Conservation (phyloP, 2,329 filamentous ascomycete genomes). For the Colletotrichum camelliae region DNA sequence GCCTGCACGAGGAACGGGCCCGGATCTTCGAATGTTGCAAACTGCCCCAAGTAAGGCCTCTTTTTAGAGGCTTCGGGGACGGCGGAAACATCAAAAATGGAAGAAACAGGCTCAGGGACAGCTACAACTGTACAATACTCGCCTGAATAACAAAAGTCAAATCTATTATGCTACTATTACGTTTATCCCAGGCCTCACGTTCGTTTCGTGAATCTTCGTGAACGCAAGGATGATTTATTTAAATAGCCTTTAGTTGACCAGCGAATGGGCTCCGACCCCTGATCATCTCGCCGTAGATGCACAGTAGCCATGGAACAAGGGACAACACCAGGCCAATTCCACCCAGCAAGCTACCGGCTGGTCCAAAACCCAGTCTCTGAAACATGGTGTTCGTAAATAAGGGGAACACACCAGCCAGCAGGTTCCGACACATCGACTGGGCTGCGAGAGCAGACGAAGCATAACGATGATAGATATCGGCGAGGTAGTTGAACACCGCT, state of each 20-base stretch:
- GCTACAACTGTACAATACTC: not conserved
- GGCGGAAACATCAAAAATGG: not conserved
- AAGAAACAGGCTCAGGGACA: not conserved
- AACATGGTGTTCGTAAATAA: slow-evolving; percentile 57
- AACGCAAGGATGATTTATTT: not conserved
- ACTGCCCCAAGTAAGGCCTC: not conserved
- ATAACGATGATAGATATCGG: slow-evolving; percentile 71
- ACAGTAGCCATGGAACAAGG: slow-evolving; percentile 69
- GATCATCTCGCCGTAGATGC: slow-evolving; percentile 68
- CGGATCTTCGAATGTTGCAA: not conserved
- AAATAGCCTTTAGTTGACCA: not conserved
- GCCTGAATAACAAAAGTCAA: not conserved
- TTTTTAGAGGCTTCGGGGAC: not conserved
- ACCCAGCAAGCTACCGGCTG: slow-evolving; percentile 68
- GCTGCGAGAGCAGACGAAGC: slow-evolving; percentile 71
- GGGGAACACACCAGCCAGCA: slow-evolving; percentile 69
- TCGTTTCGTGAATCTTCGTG: not conserved
- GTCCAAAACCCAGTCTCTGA: slow-evolving; percentile 59
- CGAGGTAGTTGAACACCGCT: slow-evolving; percentile 72
- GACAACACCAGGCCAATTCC: slow-evolving; percentile 58
- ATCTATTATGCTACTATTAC: not conserved
- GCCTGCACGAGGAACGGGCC: not conserved
- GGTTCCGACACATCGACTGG: slow-evolving; percentile 70
- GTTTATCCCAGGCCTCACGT: not conserved
- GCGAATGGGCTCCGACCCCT: slow-evolving; percentile 68